A percentile compares a stretch with the other conserved stretches of the same genome.
Conservation (phyloP, 2,329 filamentous ascomycete genomes). For the Xylaria sp. region DNA sequence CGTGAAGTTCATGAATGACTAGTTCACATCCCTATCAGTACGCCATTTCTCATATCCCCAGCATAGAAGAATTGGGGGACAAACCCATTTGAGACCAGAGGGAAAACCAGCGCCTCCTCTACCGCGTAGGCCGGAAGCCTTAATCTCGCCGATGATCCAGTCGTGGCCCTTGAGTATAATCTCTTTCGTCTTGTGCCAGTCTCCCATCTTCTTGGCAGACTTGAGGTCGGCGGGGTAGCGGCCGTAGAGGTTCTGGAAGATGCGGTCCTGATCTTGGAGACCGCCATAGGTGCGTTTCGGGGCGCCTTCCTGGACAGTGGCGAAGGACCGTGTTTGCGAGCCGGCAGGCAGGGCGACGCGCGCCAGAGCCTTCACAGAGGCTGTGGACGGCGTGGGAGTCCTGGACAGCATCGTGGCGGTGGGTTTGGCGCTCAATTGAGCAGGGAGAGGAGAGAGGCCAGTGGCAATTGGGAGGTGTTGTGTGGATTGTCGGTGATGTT, state of each 20-base stretch:
- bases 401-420: slow-evolving; percentile 50
- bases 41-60: neutral
- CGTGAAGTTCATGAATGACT: slow-evolving; percentile 99
- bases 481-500: slow-evolving; percentile 35
- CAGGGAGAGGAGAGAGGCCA: slow-evolving; percentile 40
- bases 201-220: slow-evolving; percentile 95
- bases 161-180: slow-evolving; percentile 96
- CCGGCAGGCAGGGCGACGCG: slow-evolving; percentile 43
- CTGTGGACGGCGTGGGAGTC: slow-evolving; percentile 48
- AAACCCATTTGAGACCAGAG: slow-evolving; percentile 97
- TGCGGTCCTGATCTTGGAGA: slow-evolving; percentile 94
- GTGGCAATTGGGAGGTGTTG: slow-evolving; percentile 32
- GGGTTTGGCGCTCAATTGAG: slow-evolving; percentile 46
- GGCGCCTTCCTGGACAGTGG: slow-evolving; percentile 75
- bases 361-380: slow-evolving; percentile 48
- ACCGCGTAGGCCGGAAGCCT: slow-evolving; percentile 92
- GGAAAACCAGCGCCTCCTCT: slow-evolving; percentile 98
- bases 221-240: slow-evolving; percentile 90
- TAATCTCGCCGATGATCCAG: slow-evolving; percentile 98
- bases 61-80: slow-evolving; percentile 10
- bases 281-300: slow-evolving; percentile 80
- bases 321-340: slow-evolving; percentile 72
- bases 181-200: slow-evolving; percentile 99
- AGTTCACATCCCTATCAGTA: slow-evolving; percentile 18
- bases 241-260: slow-evolving; percentile 98